Evolutionary conservation across 139 green algal genomes (phyloP), one percentile per base, ranked within the genome.

Genomic region (Chlorella sp.): DNA sequence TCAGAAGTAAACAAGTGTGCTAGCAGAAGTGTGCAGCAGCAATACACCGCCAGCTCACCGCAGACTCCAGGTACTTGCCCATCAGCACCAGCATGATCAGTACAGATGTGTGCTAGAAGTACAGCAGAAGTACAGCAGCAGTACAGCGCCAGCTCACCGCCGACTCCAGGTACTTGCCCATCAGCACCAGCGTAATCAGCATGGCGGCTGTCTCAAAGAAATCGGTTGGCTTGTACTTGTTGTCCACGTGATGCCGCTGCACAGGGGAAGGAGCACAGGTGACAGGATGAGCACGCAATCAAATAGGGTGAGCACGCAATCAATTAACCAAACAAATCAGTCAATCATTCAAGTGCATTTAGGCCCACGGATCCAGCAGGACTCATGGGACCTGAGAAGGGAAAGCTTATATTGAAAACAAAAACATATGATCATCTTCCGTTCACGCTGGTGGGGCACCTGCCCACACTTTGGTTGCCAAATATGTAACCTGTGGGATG

Each of bases 141-240:
- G 24, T 19, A 53, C 7, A 0, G 30, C 3, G 32, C 9, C 24
- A 7, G 22, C 88, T 87, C 80, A 91, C 89, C 77, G 90, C 86
- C 7, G 91, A 89, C 81, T 94, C 92, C 22, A 94, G 86, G 84
- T 92, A 94, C 78, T 94, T 94, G 40, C 98, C 98, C 64, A 99
- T 92, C 42, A 98, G 93, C 73, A 99, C 97, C 90, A 99, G 98
- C 7, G 96, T 98, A 91, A 99, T 98, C 37, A 99, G 93, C 96
- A 99, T 99, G 30, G 98, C 97, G 40, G 85, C 92, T 1, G 98
- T 99, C 91, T 99, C 98, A 82, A 99, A 99, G 89, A 99, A 99
- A 85, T 99, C 97, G 32, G 96, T 98, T 48, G 95, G 94, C 77
- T 94, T 89, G 87, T 96, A 97, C 32, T 42, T 73, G 5, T 71